Evolutionary conservation across 441 rosid genomes (phyloP), one percentile per base, ranked within the genome.

Genomic region (Euphorbia celastroides): DNA sequence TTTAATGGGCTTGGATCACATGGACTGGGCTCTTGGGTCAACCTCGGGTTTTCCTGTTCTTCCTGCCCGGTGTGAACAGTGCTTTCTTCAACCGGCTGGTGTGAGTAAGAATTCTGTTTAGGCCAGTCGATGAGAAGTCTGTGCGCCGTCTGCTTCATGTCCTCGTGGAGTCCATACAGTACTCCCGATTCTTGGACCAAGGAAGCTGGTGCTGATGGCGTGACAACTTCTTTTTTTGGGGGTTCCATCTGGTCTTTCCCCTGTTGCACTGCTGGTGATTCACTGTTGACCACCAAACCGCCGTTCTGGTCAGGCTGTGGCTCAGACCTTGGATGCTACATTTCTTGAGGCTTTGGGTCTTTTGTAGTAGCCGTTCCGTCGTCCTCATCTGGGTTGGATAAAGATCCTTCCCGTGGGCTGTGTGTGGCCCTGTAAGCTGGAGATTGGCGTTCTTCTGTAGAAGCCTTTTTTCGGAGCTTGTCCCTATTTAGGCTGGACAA

Each of bases 391-490:
- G 48, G 48, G 48, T 42, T 42, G 48, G 48, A 42, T 42, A 42
- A 42, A 42, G 48, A 42, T 42, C 48, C 48, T 42, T 42, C 48
- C 48, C 48, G 48, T 42, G 48, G 48, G 48, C 48, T 42, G 48
- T 42, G 14, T 42, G 48, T 42, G 48, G 48, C 48, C 48, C 48
- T 42, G 48, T 42, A 42, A 42, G 48, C 48, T 42, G 48, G 48
- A 42, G 14, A 42, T 42, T 42, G 48, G 48, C 48, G 48, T 42
- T 42, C 48, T 42, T 42, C 48, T 46, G 19, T 16, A 46, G 19
- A 46, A 46, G 51, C 51, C 51, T 46, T 46, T 46, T 16, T 46
- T 46, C 51, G 51, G 51, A 46, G 51, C 51, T 46, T 46, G 51
- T 17, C 51, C 51, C 44, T 38, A 38, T 38, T 38, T 38, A 38